A percentile compares a stretch with the other conserved stretches of the same genome.
Conservation (phyloP, 2,329 filamentous ascomycete species). For the Amauroascus verrucosus region DNA sequence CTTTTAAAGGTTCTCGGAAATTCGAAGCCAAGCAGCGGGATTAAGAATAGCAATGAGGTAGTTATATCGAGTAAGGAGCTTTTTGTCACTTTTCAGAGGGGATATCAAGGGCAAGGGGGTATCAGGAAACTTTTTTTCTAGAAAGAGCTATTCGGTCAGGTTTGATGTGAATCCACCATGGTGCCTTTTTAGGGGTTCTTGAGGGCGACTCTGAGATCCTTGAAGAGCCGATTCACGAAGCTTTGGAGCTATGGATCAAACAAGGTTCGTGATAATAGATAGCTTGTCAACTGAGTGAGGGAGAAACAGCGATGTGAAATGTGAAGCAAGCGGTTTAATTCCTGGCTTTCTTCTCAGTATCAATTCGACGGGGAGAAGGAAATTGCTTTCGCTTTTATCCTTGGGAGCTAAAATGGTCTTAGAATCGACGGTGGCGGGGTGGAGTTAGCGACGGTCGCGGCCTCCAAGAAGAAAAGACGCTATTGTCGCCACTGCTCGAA, state of each 20-base stretch:
- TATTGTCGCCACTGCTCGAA: not conserved
- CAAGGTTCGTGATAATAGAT: not conserved
- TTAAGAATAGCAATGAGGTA: not conserved
- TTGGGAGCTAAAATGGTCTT: not conserved
- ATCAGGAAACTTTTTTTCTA: not conserved
- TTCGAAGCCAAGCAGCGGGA: not conserved
- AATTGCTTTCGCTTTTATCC: not conserved
- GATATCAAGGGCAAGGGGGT: not conserved
- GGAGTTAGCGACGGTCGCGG: not conserved
- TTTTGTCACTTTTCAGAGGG: not conserved
- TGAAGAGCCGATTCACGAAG: not conserved
- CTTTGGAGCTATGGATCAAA: not conserved
- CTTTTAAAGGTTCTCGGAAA: not conserved
- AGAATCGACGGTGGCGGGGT: not conserved
- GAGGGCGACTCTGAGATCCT: no score
- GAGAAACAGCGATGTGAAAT: not conserved
- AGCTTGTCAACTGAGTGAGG: not conserved
- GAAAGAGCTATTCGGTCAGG: not conserved
- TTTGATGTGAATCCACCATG: not conserved
- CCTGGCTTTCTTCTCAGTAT: not conserved
- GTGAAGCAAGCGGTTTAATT: not conserved
- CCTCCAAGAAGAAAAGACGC: not conserved
- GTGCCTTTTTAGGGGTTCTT: not conserved
- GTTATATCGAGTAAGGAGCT: not conserved
- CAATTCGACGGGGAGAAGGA: not conserved